These are phyloP conservation scores for Fomitiporia mediterranea DNA, from an alignment of 1,284 basidiomycete genomes.

Conservation along the genomic window DNA sequence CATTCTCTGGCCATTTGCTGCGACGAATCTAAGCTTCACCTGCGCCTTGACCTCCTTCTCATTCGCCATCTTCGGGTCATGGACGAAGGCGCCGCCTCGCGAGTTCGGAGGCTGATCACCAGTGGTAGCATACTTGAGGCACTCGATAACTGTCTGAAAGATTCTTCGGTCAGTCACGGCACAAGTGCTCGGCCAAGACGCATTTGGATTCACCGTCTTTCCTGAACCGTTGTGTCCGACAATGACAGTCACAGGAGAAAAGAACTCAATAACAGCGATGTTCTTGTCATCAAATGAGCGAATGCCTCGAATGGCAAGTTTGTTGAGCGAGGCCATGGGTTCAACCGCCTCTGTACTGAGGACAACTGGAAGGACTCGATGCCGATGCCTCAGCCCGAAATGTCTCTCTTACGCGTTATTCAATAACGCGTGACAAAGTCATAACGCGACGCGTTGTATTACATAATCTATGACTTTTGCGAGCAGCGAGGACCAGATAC, in stretches of 20 bases:
- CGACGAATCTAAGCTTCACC: conserved; percentile 90
- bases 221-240: conserved; percentile 98
- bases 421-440: conserved; percentile 9
- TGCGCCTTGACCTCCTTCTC: conserved; percentile 99
- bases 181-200: not conserved
- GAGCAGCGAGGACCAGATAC: no score
- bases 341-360: not conserved
- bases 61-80: conserved; percentile 98
- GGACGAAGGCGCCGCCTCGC: conserved; percentile 95
- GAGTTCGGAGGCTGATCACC: conserved; percentile 98
- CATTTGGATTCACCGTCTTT: conserved; percentile 63
- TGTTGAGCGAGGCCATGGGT: conserved; percentile 79
- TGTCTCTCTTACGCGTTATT: no score
- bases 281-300: conserved; percentile 94
- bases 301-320: conserved; percentile 83
- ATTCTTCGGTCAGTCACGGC: not conserved
- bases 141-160: conserved; percentile 88
- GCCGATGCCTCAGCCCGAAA: no score
- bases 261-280: conserved; percentile 95
- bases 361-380: no score
- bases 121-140: conserved; percentile 97
- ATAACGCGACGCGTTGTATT: conserved; percentile 6
- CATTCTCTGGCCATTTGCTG: conserved; percentile 86
- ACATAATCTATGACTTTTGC: not conserved
- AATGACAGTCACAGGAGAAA: conserved; percentile 96